Conservation (phyloP, 768 basidiomycete species). For the Mycena chlorophos region DNA sequence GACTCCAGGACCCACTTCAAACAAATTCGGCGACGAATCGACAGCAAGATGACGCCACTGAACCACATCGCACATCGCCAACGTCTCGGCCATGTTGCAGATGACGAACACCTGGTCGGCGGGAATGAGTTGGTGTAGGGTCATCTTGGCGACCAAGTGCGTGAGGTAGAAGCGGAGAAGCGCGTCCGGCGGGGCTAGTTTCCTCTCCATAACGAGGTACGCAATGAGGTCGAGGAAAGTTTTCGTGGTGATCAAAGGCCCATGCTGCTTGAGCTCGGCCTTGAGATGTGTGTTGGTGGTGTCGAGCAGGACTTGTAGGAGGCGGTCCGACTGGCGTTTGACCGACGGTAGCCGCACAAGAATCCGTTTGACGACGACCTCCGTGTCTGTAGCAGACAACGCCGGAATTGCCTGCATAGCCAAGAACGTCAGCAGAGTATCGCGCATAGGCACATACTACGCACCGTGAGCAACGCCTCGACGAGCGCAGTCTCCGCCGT, state of each 20-base stretch:
- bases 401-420: slow-evolving; percentile 49
- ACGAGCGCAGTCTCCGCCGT: slow-evolving; percentile 50
- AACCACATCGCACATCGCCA: slow-evolving; percentile 41
- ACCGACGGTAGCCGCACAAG: slow-evolving; percentile 53
- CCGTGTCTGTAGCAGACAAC: slow-evolving; percentile 40
- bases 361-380: slow-evolving; percentile 52
- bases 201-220: slow-evolving; percentile 43
- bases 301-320: slow-evolving; percentile 32
- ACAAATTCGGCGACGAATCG: slow-evolving; percentile 48
- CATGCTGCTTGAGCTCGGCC: slow-evolving; percentile 13
- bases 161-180: slow-evolving; percentile 57
- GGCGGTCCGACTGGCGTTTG: slow-evolving; percentile 32
- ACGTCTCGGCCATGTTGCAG: slow-evolving; percentile 43
- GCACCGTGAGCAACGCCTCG: slow-evolving; percentile 50
- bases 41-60: slow-evolving; percentile 47
- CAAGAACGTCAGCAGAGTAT: slow-evolving; percentile 3
- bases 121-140: slow-evolving; percentile 44
- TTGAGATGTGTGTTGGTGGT: slow-evolving; percentile 23
- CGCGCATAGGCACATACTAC: slow-evolving; percentile 16
- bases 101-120: slow-evolving; percentile 49
- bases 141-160: slow-evolving; percentile 44
- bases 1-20: slow-evolving; percentile 42
- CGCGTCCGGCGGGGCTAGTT: slow-evolving; percentile 41
- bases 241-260: slow-evolving; percentile 36
- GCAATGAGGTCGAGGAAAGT: slow-evolving; percentile 49